Conservation (phyloP, 192 early-diverging fungal species). For the Chytriomyces confervae region DNA sequence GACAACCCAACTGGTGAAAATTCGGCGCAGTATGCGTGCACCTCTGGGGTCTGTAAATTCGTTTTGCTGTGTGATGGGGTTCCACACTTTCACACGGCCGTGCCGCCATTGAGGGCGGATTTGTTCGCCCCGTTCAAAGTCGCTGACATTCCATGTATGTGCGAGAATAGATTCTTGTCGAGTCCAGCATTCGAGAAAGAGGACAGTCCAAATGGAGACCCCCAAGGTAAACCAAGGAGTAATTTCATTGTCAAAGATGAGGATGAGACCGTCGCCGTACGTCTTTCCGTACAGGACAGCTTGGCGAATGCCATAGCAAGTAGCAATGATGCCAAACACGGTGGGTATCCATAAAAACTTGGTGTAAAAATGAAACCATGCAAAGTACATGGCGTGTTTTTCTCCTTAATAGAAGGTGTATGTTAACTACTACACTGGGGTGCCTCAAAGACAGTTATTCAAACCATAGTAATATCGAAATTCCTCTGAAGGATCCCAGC, state of each 20-base stretch:
- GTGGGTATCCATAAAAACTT: conserved; percentile 60
- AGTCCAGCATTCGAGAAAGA: conserved; percentile 72
- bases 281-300: not conserved
- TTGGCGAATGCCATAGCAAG: conserved; percentile 52
- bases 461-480: conserved; percentile 10
- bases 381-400: conserved; percentile 70
- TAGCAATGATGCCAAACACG: conserved; percentile 54
- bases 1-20: conserved; percentile 47
- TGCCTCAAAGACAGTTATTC: not conserved
- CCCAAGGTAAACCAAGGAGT: conserved; percentile 63
- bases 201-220: conserved; percentile 63
- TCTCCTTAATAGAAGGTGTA: conserved; percentile 62
- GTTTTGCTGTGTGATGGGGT: conserved; percentile 1
- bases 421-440: too few species aligned
- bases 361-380: conserved; percentile 70
- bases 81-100: not conserved
- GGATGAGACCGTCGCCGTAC: conserved; percentile 10
- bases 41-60: not conserved
- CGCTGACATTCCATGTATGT: conserved; percentile 62
- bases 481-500: conserved; percentile 14
- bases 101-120: conserved; percentile 64
- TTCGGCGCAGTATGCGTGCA: not conserved
- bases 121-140: conserved; percentile 58
- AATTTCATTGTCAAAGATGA: conserved; percentile 67
- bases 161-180: conserved; percentile 53